Evolutionary conservation across 345 rosid species (phyloP).

Genomic region (Garcia nutans): DNA sequence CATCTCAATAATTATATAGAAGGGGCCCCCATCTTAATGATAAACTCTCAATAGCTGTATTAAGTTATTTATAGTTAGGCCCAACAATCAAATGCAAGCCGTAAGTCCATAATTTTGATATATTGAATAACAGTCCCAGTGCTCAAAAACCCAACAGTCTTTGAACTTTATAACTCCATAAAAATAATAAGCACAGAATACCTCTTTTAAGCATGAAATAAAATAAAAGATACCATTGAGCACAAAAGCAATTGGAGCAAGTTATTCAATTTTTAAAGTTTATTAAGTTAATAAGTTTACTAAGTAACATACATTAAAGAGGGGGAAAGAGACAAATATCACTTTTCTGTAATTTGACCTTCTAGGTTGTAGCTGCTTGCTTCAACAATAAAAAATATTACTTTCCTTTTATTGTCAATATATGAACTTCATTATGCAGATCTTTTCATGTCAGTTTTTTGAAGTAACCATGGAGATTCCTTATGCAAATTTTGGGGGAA

Average conservation of each 20-base stretch:
- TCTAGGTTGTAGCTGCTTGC: background rate
- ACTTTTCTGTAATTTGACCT: too few species aligned
- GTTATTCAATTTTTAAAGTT: background rate
- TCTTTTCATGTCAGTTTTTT: background rate
- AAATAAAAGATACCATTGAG: background rate
- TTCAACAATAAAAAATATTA: background rate
- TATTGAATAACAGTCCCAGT: too few species aligned
- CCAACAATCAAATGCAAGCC: too few species aligned
- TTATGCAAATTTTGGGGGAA: background rate
- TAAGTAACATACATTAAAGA: background rate
- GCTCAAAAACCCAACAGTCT: background rate
- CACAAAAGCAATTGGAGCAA: background rate
- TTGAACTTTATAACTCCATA: background rate
- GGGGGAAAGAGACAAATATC: background rate
- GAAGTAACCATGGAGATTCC: background rate
- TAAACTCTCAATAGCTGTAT: too few species aligned
- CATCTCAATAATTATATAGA: too few species aligned
- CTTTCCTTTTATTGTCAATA: background rate
- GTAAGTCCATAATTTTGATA: too few species aligned
- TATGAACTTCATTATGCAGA: background rate
- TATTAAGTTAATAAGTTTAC: background rate
- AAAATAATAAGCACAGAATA: background rate
- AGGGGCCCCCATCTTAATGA: too few species aligned
- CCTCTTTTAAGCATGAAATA: background rate
- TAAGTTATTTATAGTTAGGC: too few species aligned